A percentile compares a stretch with the other conserved stretches of the same genome.
phyloP scores from a whole-genome alignment of 2,329 filamentous ascomycete genomes.

The Epichloe glyceriae region DNA sequence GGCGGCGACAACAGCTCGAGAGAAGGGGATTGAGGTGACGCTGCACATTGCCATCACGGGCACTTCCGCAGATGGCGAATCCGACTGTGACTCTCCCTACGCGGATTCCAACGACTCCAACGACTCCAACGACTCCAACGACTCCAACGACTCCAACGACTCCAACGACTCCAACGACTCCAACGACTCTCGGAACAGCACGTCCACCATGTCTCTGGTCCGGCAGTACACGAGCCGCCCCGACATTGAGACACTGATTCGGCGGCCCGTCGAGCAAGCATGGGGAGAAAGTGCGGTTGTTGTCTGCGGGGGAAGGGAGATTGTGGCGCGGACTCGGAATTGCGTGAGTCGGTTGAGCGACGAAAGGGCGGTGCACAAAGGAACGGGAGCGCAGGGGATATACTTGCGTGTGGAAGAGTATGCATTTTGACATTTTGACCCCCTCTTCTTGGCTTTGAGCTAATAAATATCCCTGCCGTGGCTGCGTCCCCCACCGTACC shows the following conservation, averaged over 20 bases:
- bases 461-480: too few relatives aligned
- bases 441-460: too few relatives aligned
- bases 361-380: conserved; percentile 50
- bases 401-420: conserved; percentile 49
- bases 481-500: too few relatives aligned
- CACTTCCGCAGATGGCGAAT: neutral
- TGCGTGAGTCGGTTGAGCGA: conserved; percentile 43
- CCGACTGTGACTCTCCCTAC: neutral
- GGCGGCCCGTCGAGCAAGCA: conserved; percentile 40
- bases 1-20: conserved; percentile 27
- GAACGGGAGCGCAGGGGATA: conserved; percentile 50
- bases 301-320: conserved; percentile 43
- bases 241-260: conserved; percentile 38
- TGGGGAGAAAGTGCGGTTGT: conserved; percentile 49
- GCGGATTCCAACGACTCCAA: too few relatives aligned
- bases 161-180: too few relatives aligned
- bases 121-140: too few relatives aligned
- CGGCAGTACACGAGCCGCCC: conserved; percentile 34
- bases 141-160: too few relatives aligned
- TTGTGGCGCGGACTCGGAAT: conserved; percentile 41
- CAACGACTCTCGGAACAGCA: neutral
- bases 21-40: conserved; percentile 33
- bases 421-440: conserved; percentile 35
- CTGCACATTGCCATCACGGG: conserved; percentile 43
- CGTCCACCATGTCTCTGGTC: conserved; percentile 19